A percentile compares a stretch with the other conserved stretches of the same genome.
These are phyloP conservation scores for Coemansia sp. DNA, from an alignment of 192 early-diverging fungal species.

Conservation along the genomic window DNA sequence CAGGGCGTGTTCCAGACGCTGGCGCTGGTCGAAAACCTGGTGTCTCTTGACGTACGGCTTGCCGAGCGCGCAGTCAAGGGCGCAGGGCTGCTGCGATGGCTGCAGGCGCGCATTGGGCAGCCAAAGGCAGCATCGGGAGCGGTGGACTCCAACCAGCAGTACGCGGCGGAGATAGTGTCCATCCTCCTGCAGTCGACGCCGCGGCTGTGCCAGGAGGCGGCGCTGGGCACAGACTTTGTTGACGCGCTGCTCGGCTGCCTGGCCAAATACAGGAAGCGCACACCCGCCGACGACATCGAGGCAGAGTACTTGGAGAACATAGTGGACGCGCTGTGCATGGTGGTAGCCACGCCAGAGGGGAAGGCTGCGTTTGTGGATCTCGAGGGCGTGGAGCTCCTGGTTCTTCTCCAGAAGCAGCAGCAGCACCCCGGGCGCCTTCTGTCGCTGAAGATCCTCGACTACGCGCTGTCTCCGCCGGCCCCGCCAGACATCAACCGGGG, in stretches of 20 bases:
- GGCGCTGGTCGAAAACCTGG: conserved; percentile 84
- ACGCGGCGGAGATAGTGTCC: conserved; percentile 81
- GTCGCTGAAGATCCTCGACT: conserved; percentile 85
- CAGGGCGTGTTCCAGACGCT: conserved; percentile 85
- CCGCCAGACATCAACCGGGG: not conserved
- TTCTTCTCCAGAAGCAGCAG: conserved; percentile 86
- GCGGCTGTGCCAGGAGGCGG: conserved; percentile 54
- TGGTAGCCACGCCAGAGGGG: conserved; percentile 64
- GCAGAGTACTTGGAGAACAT: conserved; percentile 91
- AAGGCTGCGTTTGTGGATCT: conserved; percentile 75
- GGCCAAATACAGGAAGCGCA: conserved; percentile 61
- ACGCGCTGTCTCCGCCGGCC: conserved; percentile 61
- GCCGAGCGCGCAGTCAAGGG: conserved; percentile 63
- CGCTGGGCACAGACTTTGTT: conserved; percentile 53
- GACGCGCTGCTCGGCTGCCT: conserved; percentile 72
- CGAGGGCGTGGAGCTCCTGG: conserved; percentile 91
- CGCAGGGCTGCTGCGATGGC: conserved; percentile 74
- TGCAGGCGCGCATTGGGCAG: conserved; percentile 62
- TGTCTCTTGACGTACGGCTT: conserved; percentile 67
- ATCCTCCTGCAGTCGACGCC: conserved; percentile 75
- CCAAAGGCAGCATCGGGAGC: conserved; percentile 44
- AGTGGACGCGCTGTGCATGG: conserved; percentile 77
- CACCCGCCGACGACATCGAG: conserved; percentile 83
- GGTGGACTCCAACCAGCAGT: conserved; percentile 79
- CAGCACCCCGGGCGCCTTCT: conserved; percentile 73